A percentile compares a stretch with the other conserved stretches of the same genome.
These are phyloP conservation scores for Orychophragmus violaceus DNA, from an alignment of 345 rosid species.

Conservation along the genomic window DNA sequence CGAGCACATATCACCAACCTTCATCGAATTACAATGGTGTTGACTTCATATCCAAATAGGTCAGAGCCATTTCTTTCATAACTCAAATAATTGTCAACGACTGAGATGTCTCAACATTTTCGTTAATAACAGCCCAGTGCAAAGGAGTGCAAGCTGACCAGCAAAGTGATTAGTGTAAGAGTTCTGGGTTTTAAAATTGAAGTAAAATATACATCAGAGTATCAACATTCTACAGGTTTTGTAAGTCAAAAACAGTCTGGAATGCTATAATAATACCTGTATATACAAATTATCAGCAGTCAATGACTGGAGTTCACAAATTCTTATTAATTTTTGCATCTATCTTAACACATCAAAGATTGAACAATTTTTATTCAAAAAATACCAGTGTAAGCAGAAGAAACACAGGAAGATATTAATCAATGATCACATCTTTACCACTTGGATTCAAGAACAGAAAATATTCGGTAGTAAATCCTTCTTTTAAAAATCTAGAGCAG, in stretches of 20 bases:
- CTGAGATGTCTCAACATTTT: conserved; percentile 80
- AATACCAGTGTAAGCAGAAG: background rate
- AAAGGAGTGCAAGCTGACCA: conserved; percentile 83
- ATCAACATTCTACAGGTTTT: background rate
- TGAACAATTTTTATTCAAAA: background rate
- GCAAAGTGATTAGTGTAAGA: conserved; percentile 3
- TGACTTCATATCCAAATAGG: too few species aligned
- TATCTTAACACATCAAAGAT: background rate
- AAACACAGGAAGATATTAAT: background rate
- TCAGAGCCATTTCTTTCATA: too few species aligned
- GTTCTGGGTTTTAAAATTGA: background rate
- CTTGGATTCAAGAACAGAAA: too few species aligned
- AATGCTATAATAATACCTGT: background rate
- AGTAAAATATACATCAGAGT: background rate
- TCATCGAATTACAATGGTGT: too few species aligned
- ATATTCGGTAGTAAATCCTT: too few species aligned
- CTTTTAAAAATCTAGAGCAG: background rate
- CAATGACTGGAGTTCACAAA: background rate
- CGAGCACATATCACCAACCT: too few species aligned
- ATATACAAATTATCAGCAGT: background rate
- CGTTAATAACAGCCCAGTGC: conserved; percentile 86
- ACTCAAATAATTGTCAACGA: too few species aligned
- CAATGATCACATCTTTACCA: too few species aligned
- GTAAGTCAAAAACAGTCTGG: background rate
- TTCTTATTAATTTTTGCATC: background rate